phyloP scores from a whole-genome alignment of 1,139 yeast genomes.

The Blastobotrys proliferans region DNA sequence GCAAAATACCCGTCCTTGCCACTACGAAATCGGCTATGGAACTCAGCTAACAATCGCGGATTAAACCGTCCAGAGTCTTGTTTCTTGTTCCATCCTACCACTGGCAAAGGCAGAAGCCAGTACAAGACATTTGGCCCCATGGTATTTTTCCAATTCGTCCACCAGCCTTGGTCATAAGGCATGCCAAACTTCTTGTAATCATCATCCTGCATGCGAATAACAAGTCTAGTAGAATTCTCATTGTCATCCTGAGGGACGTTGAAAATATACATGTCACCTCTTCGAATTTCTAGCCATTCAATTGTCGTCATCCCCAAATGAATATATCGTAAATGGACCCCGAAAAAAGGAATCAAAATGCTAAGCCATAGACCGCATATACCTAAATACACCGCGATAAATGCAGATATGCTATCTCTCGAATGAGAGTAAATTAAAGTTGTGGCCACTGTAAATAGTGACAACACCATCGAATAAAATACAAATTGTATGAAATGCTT shows the following conservation, averaged over 20 bases:
- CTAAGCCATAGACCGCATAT: constrained; percentile 26
- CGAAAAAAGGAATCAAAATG: constrained; percentile 29
- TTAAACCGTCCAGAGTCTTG: constrained; percentile 21
- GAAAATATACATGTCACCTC: constrained; percentile 28
- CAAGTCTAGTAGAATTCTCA: constrained; percentile 26
- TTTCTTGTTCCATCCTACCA: constrained; percentile 8
- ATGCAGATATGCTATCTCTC: constrained; percentile 19
- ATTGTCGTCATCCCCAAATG: constrained; percentile 34
- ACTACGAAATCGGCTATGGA: constrained; percentile 23
- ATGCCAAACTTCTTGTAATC: constrained; percentile 23
- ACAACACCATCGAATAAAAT: constrained; percentile 46
- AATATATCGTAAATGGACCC: constrained; percentile 31
- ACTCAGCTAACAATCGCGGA: constrained; percentile 20
- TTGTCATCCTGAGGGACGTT: constrained; percentile 23
- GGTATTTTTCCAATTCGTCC: constrained; percentile 30
- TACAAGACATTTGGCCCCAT: constrained; percentile 35
- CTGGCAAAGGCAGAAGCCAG: constrained; percentile 37
- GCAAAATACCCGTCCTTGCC: constrained; percentile 25
- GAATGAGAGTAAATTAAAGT: constrained; percentile 29
- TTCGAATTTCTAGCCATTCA: constrained; percentile 31
- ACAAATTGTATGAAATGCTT: constrained; percentile 74
- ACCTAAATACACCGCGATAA: constrained; percentile 32
- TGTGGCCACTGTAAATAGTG: constrained; percentile 35
- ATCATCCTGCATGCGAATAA: constrained; percentile 20
- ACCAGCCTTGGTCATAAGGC: constrained; percentile 33